Percentiles rank a stretch among this genome's conserved stretches.
These are phyloP conservation scores for Solanum dulcamara DNA, from an alignment of 257 asterid species.

Conservation along the genomic window DNA sequence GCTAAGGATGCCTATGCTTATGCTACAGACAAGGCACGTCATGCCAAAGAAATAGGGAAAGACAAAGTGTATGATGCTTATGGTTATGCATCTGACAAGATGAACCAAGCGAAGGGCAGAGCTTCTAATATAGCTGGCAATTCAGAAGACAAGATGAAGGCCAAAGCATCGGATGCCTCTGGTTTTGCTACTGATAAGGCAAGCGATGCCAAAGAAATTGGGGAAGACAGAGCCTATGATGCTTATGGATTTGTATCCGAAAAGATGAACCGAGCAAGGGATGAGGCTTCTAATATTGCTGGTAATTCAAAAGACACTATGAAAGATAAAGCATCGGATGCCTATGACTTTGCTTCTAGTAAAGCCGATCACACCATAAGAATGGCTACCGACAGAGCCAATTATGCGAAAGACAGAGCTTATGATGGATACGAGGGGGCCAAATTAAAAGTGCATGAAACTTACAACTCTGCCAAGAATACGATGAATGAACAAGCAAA, in stretches of 20 bases:
- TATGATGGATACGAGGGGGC: constrained; percentile 16
- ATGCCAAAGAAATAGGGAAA: constrained; percentile 1
- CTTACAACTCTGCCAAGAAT: constrained; percentile 24
- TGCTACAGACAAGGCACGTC: background rate
- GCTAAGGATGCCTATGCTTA: background rate
- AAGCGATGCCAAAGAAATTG: background rate
- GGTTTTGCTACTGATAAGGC: background rate
- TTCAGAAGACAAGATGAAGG: constrained; percentile 10
- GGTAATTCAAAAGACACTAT: constrained; percentile 10
- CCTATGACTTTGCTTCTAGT: background rate
- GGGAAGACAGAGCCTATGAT: constrained; percentile 4
- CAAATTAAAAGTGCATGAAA: constrained; percentile 14
- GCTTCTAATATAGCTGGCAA: constrained; percentile 13
- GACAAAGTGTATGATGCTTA: constrained; percentile 9
- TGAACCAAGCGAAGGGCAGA: constrained; percentile 7
- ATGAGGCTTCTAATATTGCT: constrained; percentile 17
- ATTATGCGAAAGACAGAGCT: constrained; percentile 17
- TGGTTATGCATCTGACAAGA: background rate
- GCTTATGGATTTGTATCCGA: background rate
- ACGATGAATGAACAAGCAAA: constrained; percentile 22
- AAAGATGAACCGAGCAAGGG: constrained; percentile 4
- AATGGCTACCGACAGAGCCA: constrained; percentile 26
- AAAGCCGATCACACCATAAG: constrained; percentile 5
- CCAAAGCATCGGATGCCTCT: constrained; percentile 2
- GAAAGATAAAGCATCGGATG: constrained; percentile 2